Percentiles rank a stretch among this genome's conserved stretches.
These are phyloP conservation scores for Copromyces sp. DNA, from an alignment of 495 filamentous ascomycete genomes.

Conservation along the genomic window DNA sequence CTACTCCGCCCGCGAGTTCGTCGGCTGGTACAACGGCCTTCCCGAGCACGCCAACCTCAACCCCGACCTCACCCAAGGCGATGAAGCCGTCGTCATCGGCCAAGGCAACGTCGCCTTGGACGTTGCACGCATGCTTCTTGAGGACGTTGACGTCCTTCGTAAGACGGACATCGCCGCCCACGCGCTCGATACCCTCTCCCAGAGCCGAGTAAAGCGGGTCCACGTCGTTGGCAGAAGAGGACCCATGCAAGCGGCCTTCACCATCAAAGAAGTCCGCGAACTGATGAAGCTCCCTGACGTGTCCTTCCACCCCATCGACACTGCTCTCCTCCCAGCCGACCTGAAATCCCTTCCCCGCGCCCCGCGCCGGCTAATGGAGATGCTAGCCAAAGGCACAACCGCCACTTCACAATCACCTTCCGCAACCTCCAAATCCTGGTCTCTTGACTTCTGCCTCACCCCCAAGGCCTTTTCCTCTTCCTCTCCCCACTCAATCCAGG, in stretches of 20 bases:
- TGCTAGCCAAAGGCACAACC: conserved; percentile 59
- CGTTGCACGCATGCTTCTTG: conserved; percentile 78
- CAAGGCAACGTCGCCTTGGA: conserved; percentile 96
- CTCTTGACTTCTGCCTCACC: conserved; percentile 68
- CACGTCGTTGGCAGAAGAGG: conserved; percentile 79
- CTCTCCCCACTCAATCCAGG: conserved; percentile 15
- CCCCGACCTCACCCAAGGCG: conserved; percentile 66
- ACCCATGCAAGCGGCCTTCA: conserved; percentile 86
- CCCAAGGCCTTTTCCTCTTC: conserved; percentile 57
- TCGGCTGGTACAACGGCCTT: conserved; percentile 96
- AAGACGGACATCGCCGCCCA: conserved; percentile 82
- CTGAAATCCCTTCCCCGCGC: conserved; percentile 58
- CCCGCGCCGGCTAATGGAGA: conserved; percentile 64
- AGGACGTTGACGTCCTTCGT: conserved; percentile 56
- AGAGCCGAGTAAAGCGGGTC: conserved; percentile 69
- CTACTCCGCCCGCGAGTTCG: conserved; percentile 85
- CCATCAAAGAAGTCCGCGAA: conserved; percentile 87
- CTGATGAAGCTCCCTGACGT: conserved; percentile 68
- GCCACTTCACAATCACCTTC: not conserved
- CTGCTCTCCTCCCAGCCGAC: conserved; percentile 52
- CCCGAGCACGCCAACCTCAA: conserved; percentile 70
- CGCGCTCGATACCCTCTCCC: conserved; percentile 62
- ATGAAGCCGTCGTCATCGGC: conserved; percentile 81
- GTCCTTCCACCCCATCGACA: conserved; percentile 58
- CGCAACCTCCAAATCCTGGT: conserved; percentile 55